Evolutionary conservation across 73 alveolate species (phyloP).

Genomic region (Effrenium voratum): DNA sequence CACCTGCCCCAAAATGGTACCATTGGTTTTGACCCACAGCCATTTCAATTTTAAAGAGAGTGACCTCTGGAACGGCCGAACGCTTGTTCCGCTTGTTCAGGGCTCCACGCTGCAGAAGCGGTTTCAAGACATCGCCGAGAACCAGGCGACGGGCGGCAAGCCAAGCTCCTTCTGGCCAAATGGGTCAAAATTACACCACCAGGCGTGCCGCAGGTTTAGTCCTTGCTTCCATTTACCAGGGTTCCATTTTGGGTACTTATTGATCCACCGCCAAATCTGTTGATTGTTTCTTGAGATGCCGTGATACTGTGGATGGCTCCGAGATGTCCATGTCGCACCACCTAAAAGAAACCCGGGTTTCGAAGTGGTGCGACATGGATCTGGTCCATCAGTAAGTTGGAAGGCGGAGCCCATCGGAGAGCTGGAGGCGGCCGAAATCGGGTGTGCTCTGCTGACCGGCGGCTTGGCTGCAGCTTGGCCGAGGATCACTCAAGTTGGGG

Average conservation of each 20-base stretch:
- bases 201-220: too few relatives aligned
- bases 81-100: not conserved
- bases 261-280: too few relatives aligned
- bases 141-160: not conserved
- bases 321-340: too few relatives aligned
- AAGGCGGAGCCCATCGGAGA: slow-evolving; percentile 38
- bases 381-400: not conserved
- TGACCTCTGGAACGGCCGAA: not conserved
- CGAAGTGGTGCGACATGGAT: not conserved
- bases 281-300: too few relatives aligned
- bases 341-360: too few relatives aligned
- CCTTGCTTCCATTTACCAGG: too few relatives aligned
- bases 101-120: slow-evolving; percentile 57
- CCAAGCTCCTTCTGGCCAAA: too few relatives aligned
- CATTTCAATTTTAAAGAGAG: not conserved
- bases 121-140: slow-evolving; percentile 40
- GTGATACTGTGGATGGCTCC: too few relatives aligned
- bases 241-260: too few relatives aligned
- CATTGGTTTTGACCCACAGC: too few relatives aligned
- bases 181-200: too few relatives aligned
- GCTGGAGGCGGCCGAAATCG: slow-evolving; percentile 70
- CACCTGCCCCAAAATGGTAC: too few relatives aligned
- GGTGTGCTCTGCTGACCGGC: slow-evolving; percentile 58
- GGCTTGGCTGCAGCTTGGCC: not conserved
- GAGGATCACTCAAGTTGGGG: not conserved